Evolutionary conservation across 805 yeast genomes (phyloP).

Genomic region (Candida ulmi): DNA sequence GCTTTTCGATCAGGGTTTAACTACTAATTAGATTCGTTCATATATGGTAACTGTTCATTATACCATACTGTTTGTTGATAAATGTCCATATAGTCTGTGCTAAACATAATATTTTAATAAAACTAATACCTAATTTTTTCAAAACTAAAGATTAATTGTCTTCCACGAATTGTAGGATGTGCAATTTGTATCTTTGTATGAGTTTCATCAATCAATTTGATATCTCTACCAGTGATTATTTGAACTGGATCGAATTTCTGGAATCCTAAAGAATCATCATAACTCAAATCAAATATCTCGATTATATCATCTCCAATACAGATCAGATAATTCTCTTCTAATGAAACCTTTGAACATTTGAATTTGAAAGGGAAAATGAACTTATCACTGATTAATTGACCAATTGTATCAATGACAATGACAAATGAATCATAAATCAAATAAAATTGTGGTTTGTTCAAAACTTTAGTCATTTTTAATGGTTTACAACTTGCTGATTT

Average conservation of each 20-base stretch:
- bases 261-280: conserved; percentile 30
- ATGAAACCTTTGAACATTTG: conserved; percentile 33
- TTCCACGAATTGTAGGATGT: conserved; percentile 57
- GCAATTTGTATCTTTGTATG: conserved; percentile 44
- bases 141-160: conserved; percentile 52
- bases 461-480: conserved; percentile 58
- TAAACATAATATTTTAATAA: background rate
- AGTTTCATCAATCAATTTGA: conserved; percentile 38
- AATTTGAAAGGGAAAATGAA: conserved; percentile 38
- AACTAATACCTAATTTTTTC: conserved; percentile 4
- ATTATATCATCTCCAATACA: conserved; percentile 60
- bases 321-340: conserved; percentile 41
- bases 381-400: conserved; percentile 39
- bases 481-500: conserved; percentile 39
- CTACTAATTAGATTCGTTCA: too few relatives aligned
- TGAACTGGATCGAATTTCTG: conserved; percentile 46
- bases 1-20: too few relatives aligned
- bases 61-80: too few relatives aligned
- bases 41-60: too few relatives aligned
- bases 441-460: conserved; percentile 46
- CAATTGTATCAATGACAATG: conserved; percentile 54
- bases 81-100: too few relatives aligned
- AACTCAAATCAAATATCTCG: conserved; percentile 60
- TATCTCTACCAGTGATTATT: conserved; percentile 66
- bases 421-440: conserved; percentile 70